Conservation (phyloP, 2,329 filamentous ascomycete genomes). For the Fusarium agapanthi region DNA sequence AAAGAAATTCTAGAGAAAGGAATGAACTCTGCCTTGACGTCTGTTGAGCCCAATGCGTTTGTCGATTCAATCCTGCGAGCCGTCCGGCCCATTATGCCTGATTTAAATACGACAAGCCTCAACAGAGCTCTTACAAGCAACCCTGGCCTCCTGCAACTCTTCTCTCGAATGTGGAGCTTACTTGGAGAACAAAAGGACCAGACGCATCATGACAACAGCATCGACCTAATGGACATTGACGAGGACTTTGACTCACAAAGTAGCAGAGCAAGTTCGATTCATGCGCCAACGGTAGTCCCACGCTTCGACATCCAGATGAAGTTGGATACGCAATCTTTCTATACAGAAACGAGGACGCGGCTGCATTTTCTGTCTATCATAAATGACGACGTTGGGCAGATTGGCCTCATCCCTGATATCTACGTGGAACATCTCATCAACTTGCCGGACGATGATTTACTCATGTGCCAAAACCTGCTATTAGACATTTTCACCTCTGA, state of each 20-base stretch:
- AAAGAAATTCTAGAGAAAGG: constrained; percentile 53
- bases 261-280: constrained; percentile 54
- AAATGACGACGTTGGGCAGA: constrained; percentile 53
- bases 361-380: constrained; percentile 56
- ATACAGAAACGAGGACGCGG: constrained; percentile 56
- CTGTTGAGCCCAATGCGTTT: constrained; percentile 57
- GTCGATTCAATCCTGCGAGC: constrained; percentile 57
- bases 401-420: constrained; percentile 58
- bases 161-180: constrained; percentile 50
- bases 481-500: constrained; percentile 64
- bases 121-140: constrained; percentile 50
- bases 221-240: constrained; percentile 74
- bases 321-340: constrained; percentile 57
- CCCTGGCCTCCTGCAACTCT: constrained; percentile 53
- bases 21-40: constrained; percentile 52
- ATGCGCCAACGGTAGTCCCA: constrained; percentile 54
- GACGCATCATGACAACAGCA: constrained; percentile 46
- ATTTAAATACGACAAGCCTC: constrained; percentile 50
- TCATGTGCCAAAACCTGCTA: constrained; percentile 60
- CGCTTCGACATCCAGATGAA: constrained; percentile 55
- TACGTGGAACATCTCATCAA: constrained; percentile 61
- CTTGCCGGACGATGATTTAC: constrained; percentile 61
- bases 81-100: constrained; percentile 58
- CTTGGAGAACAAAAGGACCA: constrained; percentile 35
- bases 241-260: constrained; percentile 69